Evolutionary conservation across 208 protist genomes (phyloP).

Genomic region (Naegleria fowleri): DNA sequence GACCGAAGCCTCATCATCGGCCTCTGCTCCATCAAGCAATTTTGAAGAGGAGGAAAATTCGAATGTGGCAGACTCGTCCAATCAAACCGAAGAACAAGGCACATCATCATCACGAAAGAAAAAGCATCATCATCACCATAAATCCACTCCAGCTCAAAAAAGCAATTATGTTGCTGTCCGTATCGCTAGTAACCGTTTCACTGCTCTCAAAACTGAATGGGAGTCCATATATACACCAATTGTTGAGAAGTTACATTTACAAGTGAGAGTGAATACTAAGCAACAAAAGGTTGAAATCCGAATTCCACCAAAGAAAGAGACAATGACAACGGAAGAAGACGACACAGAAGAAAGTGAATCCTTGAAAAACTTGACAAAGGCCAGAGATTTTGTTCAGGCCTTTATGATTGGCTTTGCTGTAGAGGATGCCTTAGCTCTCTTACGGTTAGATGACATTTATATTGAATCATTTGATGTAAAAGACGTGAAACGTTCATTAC

Average conservation of each 20-base stretch:
- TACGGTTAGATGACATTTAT: slow-evolving; percentile 98
- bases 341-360: slow-evolving; percentile 54
- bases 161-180: slow-evolving; percentile 54
- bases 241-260: slow-evolving; percentile 96
- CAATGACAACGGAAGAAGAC: not conserved
- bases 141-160: not conserved
- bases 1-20: not conserved
- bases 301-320: slow-evolving; percentile 47
- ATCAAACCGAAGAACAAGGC: not conserved
- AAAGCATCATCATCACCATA: no score
- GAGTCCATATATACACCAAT: slow-evolving; percentile 96
- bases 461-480: slow-evolving; percentile 98
- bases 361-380: slow-evolving; percentile 82
- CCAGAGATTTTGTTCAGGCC: slow-evolving; percentile 94
- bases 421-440: slow-evolving; percentile 95
- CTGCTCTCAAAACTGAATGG: slow-evolving; percentile 95
- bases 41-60: not conserved
- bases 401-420: slow-evolving; percentile 92
- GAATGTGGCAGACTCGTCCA: no score
- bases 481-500: slow-evolving; percentile 83
- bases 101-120: not conserved
- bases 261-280: slow-evolving; percentile 97
- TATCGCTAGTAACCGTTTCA: slow-evolving; percentile 92
- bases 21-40: no score
- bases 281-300: slow-evolving; percentile 86